phyloP scores from a whole-genome alignment of 2,329 filamentous ascomycete species.

The Arthrobotrys megalospora region DNA sequence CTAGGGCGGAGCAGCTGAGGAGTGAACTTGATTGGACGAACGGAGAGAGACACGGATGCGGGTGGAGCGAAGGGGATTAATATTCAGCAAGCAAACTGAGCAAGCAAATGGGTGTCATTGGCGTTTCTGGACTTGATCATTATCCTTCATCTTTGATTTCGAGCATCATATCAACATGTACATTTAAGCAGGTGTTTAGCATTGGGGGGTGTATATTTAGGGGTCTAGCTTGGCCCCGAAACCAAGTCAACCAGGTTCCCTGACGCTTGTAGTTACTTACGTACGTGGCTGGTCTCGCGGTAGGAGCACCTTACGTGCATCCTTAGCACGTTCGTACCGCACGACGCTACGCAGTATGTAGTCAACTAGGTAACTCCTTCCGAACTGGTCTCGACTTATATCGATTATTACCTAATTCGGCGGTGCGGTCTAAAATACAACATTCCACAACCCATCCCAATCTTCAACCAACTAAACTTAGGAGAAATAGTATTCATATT shows the following conservation, averaged over 20 bases:
- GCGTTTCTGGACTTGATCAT: conserved; percentile 1
- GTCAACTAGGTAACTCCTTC: no score
- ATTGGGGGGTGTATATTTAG: not conserved
- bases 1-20: conserved; percentile 45
- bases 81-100: not conserved
- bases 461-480: not conserved
- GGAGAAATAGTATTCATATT: no score
- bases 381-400: no score
- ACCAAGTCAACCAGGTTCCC: no score
- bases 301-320: no score
- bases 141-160: conserved; percentile 1
- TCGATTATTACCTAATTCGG: no score
- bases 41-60: conserved; percentile 49
- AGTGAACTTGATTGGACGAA: conserved; percentile 35
- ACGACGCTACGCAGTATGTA: no score
- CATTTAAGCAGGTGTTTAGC: not conserved
- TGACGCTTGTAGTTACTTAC: no score
- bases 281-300: no score
- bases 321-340: no score
- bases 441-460: not conserved
- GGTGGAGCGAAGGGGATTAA: conserved; percentile 56
- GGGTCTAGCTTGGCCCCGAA: not conserved
- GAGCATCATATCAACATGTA: not conserved
- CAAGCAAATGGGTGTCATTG: not conserved
- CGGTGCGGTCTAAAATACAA: not conserved